A percentile compares a stretch with the other conserved stretches of the same genome.
Evolutionary conservation across 2,329 filamentous ascomycete species (phyloP).

Genomic region (Aureobasidium sp.): DNA sequence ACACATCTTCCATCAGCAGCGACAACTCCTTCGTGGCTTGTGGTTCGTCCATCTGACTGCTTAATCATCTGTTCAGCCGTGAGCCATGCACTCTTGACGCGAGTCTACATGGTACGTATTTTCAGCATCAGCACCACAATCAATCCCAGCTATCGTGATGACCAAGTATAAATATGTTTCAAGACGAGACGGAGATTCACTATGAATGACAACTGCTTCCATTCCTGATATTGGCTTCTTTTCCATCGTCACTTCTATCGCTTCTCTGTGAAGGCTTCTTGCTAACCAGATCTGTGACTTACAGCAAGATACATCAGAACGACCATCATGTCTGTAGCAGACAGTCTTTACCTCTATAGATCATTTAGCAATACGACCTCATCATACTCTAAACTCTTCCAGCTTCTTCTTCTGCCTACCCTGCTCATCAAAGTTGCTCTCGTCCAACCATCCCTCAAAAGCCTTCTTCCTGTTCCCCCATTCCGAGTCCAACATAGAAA

Average conservation of each 20-base stretch:
- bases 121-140: not conserved
- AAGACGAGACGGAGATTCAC: slow-evolving; percentile 19
- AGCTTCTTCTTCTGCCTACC: slow-evolving; percentile 47
- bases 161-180: slow-evolving; percentile 18
- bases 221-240: not conserved
- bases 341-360: not conserved
- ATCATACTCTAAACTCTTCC: slow-evolving; percentile 27
- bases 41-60: not conserved
- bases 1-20: not conserved
- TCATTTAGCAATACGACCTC: not conserved
- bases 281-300: not conserved
- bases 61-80: not conserved
- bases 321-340: not conserved
- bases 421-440: slow-evolving; percentile 48
- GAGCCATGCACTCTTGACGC: not conserved
- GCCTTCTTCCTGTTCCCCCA: slow-evolving; percentile 44
- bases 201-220: slow-evolving; percentile 9
- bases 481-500: slow-evolving; percentile 50
- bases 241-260: not conserved
- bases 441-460: slow-evolving; percentile 49
- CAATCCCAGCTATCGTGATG: slow-evolving; percentile 12
- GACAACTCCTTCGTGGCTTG: not conserved
- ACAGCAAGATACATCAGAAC: not conserved
- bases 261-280: not conserved
- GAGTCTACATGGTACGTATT: not conserved